Evolutionary conservation across 257 asterid species (phyloP).

Genomic region (Capsicum rhomboideum): DNA sequence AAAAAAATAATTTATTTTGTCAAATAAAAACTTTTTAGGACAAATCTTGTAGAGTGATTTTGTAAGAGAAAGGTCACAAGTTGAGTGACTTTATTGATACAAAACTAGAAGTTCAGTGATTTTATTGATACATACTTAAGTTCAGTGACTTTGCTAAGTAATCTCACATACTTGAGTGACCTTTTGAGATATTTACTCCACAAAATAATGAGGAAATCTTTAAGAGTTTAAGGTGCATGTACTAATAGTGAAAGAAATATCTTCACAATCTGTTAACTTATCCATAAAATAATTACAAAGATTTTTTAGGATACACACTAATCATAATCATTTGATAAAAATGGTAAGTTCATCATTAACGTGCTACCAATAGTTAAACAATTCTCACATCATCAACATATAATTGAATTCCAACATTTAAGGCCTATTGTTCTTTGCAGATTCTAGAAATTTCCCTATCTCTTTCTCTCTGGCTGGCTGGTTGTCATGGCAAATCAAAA

Average conservation of each 20-base stretch:
- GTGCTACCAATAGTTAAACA: not conserved
- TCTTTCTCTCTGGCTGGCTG: too few relatives aligned
- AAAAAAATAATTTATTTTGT: too few relatives aligned
- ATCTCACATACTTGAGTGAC: too few relatives aligned
- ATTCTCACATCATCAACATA: not conserved
- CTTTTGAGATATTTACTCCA: too few relatives aligned
- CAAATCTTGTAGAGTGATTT: too few relatives aligned
- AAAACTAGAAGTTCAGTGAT: too few relatives aligned
- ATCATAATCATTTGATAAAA: not conserved
- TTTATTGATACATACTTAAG: too few relatives aligned
- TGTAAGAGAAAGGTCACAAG: too few relatives aligned
- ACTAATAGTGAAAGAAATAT: not conserved
- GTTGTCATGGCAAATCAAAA: not conserved
- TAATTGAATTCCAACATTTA: not conserved
- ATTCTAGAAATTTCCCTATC: not conserved
- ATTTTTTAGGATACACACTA: not conserved
- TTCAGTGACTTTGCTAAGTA: too few relatives aligned
- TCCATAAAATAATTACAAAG: not conserved
- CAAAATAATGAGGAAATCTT: not conserved
- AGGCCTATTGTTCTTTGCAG: not conserved
- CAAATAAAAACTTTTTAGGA: too few relatives aligned
- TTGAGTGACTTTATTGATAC: too few relatives aligned
- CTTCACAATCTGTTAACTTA: not conserved
- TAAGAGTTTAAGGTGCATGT: not conserved
- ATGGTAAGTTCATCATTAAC: not conserved